These are phyloP conservation scores for Candida nitratophila DNA, from an alignment of 805 yeast species.

Conservation along the genomic window DNA sequence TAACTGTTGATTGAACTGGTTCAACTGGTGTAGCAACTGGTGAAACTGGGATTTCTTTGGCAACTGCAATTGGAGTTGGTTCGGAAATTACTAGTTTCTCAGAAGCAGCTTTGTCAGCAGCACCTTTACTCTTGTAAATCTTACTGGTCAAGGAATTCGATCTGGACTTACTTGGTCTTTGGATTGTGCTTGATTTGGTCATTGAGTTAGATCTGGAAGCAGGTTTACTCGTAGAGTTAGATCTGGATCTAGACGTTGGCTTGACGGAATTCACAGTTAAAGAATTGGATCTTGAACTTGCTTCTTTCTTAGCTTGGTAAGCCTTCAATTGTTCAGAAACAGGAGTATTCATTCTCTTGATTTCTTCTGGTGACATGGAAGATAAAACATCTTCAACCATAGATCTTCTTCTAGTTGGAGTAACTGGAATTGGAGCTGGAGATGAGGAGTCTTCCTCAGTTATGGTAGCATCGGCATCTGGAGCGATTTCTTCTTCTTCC, in stretches of 20 bases:
- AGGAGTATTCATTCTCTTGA: conserved; percentile 23
- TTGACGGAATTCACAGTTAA: conserved; percentile 20
- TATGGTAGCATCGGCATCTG: conserved; percentile 1
- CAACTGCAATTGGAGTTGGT: conserved; percentile 16
- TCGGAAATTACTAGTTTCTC: conserved; percentile 8
- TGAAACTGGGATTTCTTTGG: conserved; percentile 21
- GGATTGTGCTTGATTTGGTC: conserved; percentile 18
- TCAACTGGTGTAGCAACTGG: conserved; percentile 1
- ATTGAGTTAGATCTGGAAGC: conserved; percentile 38
- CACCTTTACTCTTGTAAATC: background rate
- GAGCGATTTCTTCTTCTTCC: background rate
- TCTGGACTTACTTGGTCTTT: background rate
- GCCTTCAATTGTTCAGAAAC: conserved; percentile 19
- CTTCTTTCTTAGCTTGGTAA: conserved; percentile 21
- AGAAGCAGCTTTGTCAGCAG: background rate
- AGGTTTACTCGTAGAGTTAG: conserved; percentile 4
- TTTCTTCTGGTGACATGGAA: conserved; percentile 19
- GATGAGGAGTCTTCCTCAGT: background rate
- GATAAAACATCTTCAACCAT: conserved; percentile 27
- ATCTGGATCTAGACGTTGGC: conserved; percentile 1
- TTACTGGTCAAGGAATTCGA: conserved; percentile 17
- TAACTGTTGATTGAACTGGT: conserved; percentile 3
- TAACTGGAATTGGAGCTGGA: background rate
- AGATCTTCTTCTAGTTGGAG: conserved; percentile 16
- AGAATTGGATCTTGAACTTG: conserved; percentile 38